Conservation (phyloP, 1,284 basidiomycete genomes). For the Cutaneotrichosporon cyanovorans region DNA sequence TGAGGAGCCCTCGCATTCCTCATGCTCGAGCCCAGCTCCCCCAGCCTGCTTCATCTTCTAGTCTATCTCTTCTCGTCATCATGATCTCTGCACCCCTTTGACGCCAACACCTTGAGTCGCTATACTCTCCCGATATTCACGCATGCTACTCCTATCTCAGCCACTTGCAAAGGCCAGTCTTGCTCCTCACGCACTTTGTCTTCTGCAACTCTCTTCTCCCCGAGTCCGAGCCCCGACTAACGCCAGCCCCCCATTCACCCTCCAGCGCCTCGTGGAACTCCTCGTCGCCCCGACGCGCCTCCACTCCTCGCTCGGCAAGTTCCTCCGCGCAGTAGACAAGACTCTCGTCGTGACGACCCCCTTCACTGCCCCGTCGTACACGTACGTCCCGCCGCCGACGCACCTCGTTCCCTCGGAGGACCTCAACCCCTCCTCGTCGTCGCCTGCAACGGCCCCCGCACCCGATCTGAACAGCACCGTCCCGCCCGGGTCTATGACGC, state of each 20-base stretch:
- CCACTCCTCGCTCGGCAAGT: conserved; percentile 77
- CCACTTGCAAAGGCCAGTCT: no score
- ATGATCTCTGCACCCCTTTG: no score
- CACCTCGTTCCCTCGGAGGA: conserved; percentile 1
- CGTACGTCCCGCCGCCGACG: conserved; percentile 18
- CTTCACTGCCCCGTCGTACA: conserved; percentile 36
- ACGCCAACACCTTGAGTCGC: no score
- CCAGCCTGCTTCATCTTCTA: no score
- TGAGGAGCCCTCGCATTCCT: no score
- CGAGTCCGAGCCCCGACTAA: background rate
- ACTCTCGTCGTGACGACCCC: conserved; percentile 73
- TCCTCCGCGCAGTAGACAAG: conserved; percentile 80
- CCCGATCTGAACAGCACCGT: conserved; percentile 29
- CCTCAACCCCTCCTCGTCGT: background rate
- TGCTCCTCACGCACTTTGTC: no score
- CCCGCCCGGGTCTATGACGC: conserved; percentile 37
- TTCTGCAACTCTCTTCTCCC: no score
- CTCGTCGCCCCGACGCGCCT: conserved; percentile 60
- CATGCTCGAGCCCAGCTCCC: no score
- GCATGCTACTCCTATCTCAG: no score
- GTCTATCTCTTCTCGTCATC: no score
- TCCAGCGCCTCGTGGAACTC: conserved; percentile 86
- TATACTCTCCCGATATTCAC: no score
- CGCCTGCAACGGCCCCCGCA: background rate
- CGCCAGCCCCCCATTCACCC: conserved; percentile 74